Conservation (phyloP, 2,329 filamentous ascomycete genomes). For the Trichoderma aggressivum region DNA sequence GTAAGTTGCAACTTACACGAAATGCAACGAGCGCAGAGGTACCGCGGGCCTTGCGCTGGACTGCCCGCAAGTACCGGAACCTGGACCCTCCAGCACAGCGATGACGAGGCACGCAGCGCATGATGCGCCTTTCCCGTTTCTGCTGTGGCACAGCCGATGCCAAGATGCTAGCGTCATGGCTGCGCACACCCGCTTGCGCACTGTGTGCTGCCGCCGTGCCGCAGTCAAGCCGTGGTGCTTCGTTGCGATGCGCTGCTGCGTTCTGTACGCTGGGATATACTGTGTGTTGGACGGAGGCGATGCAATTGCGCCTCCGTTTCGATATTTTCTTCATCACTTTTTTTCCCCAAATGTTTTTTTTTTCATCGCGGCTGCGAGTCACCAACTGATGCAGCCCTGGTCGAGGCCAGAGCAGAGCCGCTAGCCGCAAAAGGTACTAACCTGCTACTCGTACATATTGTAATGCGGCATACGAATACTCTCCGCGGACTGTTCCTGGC, state of each 20-base stretch:
- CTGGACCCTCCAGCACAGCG: conserved; percentile 21
- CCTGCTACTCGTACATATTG: neutral
- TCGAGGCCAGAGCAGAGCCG: neutral
- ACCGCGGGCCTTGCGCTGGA: conserved; percentile 17
- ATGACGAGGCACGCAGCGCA: conserved; percentile 39
- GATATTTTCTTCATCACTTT: neutral
- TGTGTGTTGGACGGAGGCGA: neutral
- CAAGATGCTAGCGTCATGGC: conserved; percentile 16
- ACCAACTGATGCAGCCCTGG: neutral
- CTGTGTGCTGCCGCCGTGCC: neutral
- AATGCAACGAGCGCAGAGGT: neutral
- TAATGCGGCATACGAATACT: neutral
- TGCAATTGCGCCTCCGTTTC: neutral
- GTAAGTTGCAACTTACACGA: no score
- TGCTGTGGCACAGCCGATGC: conserved; percentile 20
- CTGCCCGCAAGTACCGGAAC: conserved; percentile 22
- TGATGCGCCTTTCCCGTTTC: conserved; percentile 17
- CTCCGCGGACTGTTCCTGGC: neutral
- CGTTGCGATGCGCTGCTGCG: neutral
- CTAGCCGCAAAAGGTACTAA: neutral
- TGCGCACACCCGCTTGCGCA: neutral
- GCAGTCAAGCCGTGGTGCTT: neutral
- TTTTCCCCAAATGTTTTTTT: neutral
- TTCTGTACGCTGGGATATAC: neutral
- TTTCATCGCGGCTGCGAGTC: neutral